Percentiles rank a stretch among this genome's conserved stretches.
Evolutionary conservation across 345 rosid genomes (phyloP).

Genomic region (Heritiera littoralis): DNA sequence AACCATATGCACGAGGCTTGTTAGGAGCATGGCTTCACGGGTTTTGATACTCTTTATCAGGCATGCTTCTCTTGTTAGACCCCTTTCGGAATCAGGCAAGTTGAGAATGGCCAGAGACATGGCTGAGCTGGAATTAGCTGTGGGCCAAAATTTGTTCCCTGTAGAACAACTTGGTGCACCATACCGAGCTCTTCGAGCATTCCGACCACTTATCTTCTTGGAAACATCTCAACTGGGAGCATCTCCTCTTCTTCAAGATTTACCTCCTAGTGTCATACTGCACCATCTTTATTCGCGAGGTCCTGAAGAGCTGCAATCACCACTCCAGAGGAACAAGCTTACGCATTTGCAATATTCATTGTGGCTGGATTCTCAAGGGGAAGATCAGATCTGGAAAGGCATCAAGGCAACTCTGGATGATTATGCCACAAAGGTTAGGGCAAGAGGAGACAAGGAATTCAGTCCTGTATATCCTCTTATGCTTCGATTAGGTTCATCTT

Average conservation of each 20-base stretch:
- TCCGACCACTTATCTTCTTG: constrained; percentile 86
- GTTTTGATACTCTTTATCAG: constrained; percentile 86
- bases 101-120: constrained; percentile 96
- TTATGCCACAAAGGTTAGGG: constrained; percentile 71
- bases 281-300: constrained; percentile 96
- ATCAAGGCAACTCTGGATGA: constrained; percentile 94
- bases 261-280: constrained; percentile 80
- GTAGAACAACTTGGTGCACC: constrained; percentile 99
- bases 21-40: constrained; percentile 84
- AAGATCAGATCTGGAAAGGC: constrained; percentile 99
- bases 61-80: constrained; percentile 93
- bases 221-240: constrained; percentile 81
- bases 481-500: constrained; percentile 81
- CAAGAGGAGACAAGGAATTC: constrained; percentile 97
- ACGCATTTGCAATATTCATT: constrained; percentile 80
- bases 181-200: constrained; percentile 92
- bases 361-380: constrained; percentile 95
- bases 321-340: constrained; percentile 83
- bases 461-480: constrained; percentile 94
- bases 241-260: constrained; percentile 87
- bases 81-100: constrained; percentile 96
- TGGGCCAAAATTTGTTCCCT: constrained; percentile 90
- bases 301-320: constrained; percentile 85
- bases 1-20: constrained; percentile 89
- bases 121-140: constrained; percentile 98